A percentile compares a stretch with the other conserved stretches of the same genome.
These are phyloP conservation scores for Leccinum variicolor DNA, from an alignment of 768 basidiomycete genomes.

Conservation along the genomic window DNA sequence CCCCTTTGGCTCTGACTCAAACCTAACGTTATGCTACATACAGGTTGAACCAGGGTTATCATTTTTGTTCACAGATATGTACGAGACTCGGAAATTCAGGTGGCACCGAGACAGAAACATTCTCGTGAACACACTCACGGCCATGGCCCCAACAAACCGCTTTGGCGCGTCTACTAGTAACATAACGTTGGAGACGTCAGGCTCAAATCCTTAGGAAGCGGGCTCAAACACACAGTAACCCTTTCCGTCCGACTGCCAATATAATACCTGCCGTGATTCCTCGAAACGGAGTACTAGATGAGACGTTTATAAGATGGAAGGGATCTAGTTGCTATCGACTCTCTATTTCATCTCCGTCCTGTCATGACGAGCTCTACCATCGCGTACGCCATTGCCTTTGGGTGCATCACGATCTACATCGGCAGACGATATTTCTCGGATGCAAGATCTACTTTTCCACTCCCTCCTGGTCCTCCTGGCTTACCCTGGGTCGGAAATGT, in stretches of 20 bases:
- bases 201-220: not conserved
- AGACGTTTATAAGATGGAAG: not conserved
- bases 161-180: too few relatives aligned
- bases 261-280: not conserved
- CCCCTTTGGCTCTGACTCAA: too few relatives aligned
- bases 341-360: not conserved
- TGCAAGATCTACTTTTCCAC: not conserved
- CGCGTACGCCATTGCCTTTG: not conserved
- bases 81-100: too few relatives aligned
- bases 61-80: too few relatives aligned
- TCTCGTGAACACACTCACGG: too few relatives aligned
- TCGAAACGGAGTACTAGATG: not conserved
- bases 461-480: conserved; percentile 6
- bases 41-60: too few relatives aligned
- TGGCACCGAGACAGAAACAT: too few relatives aligned
- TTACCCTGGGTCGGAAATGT: conserved; percentile 9
- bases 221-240: not conserved
- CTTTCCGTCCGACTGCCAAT: not conserved
- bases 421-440: not conserved
- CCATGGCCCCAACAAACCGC: too few relatives aligned
- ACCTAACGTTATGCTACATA: too few relatives aligned
- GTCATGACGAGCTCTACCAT: not conserved
- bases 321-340: not conserved
- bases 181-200: not conserved
- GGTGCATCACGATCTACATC: not conserved